Base-by-base conservation (phyloP, 495 filamentous ascomycete genomes). In the Aspergillus bridgeri region DNA sequence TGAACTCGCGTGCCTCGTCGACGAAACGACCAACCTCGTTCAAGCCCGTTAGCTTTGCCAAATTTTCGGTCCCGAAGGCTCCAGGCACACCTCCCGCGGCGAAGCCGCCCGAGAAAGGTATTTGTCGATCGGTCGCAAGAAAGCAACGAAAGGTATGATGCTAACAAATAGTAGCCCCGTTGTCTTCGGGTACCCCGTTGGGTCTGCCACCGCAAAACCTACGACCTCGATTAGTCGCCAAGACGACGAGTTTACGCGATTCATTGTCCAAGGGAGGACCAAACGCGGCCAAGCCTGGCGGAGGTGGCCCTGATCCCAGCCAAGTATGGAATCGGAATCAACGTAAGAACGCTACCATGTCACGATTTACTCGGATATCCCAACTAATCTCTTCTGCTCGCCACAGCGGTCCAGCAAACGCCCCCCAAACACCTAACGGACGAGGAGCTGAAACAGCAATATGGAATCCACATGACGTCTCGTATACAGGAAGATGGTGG, bases 271-370 rank as follows among this genome's bases (percentile, higher is more conserved):
- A 81, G 43, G 60, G 71, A 15, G 70, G 75, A 24, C 57, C 75
- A 53, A 67, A 71, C 49, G 80, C 70, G 60, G 57, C 68, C 19
- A 80, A 71, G 44, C 73, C 77, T 57, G 81, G 79, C 29, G 73
- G 72, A 54, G 69, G 72, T 49, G 84, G 81, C 13, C 86, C 86
- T 42, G 86, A 96, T 72, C 86, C 75, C 69, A 85, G 79, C 74
- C 86, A 75, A 68, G 94, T 99, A 21, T 99, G 94, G 94, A 99
- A 98, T 69, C 96, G 92, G 73, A 99, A 99, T 68, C 82, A 89
- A 80, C 91, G 93, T 97, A 86, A 69, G 83, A 80, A 46, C 45
- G 22, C 44, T 49, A 51, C 49, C 21, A 13, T 25, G 33, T 44
- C 52, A 17, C 57, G 33, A 13, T 43, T 6, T 51, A 42, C 24